Evolutionary conservation across 768 basidiomycete genomes (phyloP), one percentile per base, ranked within the genome.

Genomic region (Mycena galopus): DNA sequence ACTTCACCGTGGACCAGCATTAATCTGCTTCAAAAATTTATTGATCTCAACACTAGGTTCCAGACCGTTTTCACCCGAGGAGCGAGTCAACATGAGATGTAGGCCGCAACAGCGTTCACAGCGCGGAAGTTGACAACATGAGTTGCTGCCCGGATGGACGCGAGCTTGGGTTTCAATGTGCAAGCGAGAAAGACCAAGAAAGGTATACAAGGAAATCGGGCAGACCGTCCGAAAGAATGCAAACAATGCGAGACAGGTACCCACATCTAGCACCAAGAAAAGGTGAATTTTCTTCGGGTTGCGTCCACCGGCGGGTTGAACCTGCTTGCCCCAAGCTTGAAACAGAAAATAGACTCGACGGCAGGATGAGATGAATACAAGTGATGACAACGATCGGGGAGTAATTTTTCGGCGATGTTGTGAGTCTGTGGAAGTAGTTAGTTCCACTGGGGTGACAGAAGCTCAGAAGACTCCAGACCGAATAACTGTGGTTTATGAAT

Each of bases 1-100:
- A 61, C 60, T 61, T 61, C n/a, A 61, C 60, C 60, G 27, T 61
- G 60, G 39, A 61, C 60, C 25, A 30, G 39, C 60, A 39, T 39
- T 16, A 61, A 61, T 39, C 19, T 61, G n/a, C 60, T 61, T 27
- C 60, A 61, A 39, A 61, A 39, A 19, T 44, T 61, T 21, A 30
- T 61, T 27, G 39, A 61, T 16, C 17, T 61, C 3, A 61, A 61
- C 60, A 42, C 42, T 39, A 61, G 39, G 60, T 61, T 9, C 27
- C 44, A 9, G 27, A 42, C 27, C 60, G 39, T 39, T 61, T 61
- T 27, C 39, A 27, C 25, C 60, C 17, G 25, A 61, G 60, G 60
- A 61, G 60, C 60, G 60, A 16, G 21, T 44, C 60, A 61, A 61
- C 60, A 61, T 61, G 16, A 39, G 60, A 39, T 27, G 60, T 39